Conservation (phyloP, 2,329 filamentous ascomycete species). For the Pseudogymnoascus sp. region DNA sequence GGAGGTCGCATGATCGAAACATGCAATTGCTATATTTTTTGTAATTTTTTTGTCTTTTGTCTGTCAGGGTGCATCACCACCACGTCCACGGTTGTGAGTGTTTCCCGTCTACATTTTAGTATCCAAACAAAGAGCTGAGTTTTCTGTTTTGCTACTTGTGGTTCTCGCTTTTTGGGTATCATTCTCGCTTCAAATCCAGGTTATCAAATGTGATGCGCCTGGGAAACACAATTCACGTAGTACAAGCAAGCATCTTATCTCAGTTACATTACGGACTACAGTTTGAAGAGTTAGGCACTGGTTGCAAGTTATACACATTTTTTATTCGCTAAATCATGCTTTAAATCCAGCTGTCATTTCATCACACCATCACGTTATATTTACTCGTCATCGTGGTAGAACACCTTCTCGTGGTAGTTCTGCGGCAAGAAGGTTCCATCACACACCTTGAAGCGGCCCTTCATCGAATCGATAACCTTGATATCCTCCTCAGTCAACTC, state of each 20-base stretch:
- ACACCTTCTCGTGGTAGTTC: not conserved
- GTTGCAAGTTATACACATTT: not conserved
- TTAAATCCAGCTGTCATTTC: not conserved
- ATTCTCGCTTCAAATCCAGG: not conserved
- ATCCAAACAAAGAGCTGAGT: not conserved
- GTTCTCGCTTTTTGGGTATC: not conserved
- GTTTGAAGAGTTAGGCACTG: not conserved
- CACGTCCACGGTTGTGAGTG: not conserved
- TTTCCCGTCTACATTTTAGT: not conserved
- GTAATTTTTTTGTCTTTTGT: not conserved
- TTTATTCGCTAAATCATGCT: not conserved
- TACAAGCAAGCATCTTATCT: not conserved
- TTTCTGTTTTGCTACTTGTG: not conserved
- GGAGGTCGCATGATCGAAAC: slow-evolving; percentile 14
- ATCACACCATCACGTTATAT: not conserved
- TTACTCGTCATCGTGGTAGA: not conserved
- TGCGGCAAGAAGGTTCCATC: not conserved
- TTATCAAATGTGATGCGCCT: not conserved
- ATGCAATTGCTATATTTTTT: slow-evolving; percentile 10
- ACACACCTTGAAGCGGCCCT: slow-evolving; percentile 1
- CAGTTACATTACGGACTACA: not conserved
- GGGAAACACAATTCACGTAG: not conserved
- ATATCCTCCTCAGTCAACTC: slow-evolving; percentile 5
- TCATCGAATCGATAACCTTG: slow-evolving; percentile 1
- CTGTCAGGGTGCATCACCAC: not conserved